These are phyloP conservation scores for Spathaspora girioi DNA, from an alignment of 805 yeast genomes.

Conservation along the genomic window DNA sequence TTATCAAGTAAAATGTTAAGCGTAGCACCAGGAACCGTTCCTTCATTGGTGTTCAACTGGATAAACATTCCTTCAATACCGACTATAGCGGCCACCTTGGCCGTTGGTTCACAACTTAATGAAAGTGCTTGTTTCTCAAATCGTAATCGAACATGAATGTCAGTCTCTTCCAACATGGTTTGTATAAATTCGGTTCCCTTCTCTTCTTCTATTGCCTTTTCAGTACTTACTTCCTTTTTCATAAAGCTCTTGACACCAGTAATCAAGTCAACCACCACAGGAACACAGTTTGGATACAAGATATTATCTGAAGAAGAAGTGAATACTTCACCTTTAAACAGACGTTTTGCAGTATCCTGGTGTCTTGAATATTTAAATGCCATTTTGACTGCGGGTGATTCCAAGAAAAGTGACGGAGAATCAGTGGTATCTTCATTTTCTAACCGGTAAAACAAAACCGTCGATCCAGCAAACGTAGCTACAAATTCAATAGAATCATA, in stretches of 20 bases:
- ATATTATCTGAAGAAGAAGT: constrained; percentile 72
- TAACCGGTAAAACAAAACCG: constrained; percentile 44
- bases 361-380: constrained; percentile 47
- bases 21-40: constrained; percentile 32
- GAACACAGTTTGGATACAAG: constrained; percentile 72
- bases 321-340: constrained; percentile 47
- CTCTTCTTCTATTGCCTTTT: constrained; percentile 20
- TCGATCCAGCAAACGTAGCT: constrained; percentile 68
- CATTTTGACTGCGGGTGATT: constrained; percentile 71
- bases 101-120: constrained; percentile 89
- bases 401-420: constrained; percentile 55
- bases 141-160: constrained; percentile 57
- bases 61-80: constrained; percentile 67
- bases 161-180: constrained; percentile 48
- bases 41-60: constrained; percentile 49
- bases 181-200: constrained; percentile 13
- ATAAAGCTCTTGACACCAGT: constrained; percentile 48
- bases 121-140: constrained; percentile 73
- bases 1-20: constrained; percentile 49
- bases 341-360: constrained; percentile 37
- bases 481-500: constrained; percentile 45
- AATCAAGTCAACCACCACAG: constrained; percentile 62
- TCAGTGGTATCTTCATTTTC: constrained; percentile 30
- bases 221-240: constrained; percentile 13
- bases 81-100: constrained; percentile 84